Evolutionary conservation across 352 stramenopile species (phyloP), one percentile per base, ranked within the genome.

Genomic region (Phytophthora citrophthora): DNA sequence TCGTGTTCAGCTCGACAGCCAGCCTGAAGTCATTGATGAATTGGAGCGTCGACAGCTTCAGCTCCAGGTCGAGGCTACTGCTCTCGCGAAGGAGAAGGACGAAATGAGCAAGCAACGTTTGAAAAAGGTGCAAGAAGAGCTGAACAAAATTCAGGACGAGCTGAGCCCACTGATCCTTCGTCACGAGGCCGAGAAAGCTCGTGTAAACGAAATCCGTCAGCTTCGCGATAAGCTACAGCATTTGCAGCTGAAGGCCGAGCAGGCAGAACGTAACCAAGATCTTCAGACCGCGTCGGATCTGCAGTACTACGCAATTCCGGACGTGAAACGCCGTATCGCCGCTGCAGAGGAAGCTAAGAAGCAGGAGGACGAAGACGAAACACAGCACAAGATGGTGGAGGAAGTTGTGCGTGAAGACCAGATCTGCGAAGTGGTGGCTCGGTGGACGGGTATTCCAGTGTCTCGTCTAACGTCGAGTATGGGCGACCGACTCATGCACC

Each of bases 11-110:
- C 74, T 99, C 13, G 96, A 99, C 60, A 95, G 77, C 43, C 88
- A 98, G 45, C 97, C 97, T 0, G 96, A 99, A 71, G 86, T 97
- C 43, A 98, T 99, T 62, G 97, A 99, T 69, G 83, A 97, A 52
- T 70, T 99, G 11, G 95, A 99, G 58, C 79, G 97, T 20, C 88
- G 93, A 18, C 90, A 98, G 47, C 71, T 98, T n/a, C 90, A 98
- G 71, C 81, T 99, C 0, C 90, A 99, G 72, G 94, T 99, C 40
- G 97, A 99, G 77, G 79, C 94, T 26, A 98, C 91, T 3, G 95
- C 96, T 4, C 74, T 99, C 13, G 78, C 74, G 1, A 94, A 97
- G 45, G 96, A 99, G 64, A 99, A 98, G 69, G 94, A 98, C 58
- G 72, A 89, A 26, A 74, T 95, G 59, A 90, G 97, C 38, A 98